A percentile compares a stretch with the other conserved stretches of the same genome.
phyloP scores from a whole-genome alignment of 2,329 filamentous ascomycete species.

The Pseudocercospora eumusae region DNA sequence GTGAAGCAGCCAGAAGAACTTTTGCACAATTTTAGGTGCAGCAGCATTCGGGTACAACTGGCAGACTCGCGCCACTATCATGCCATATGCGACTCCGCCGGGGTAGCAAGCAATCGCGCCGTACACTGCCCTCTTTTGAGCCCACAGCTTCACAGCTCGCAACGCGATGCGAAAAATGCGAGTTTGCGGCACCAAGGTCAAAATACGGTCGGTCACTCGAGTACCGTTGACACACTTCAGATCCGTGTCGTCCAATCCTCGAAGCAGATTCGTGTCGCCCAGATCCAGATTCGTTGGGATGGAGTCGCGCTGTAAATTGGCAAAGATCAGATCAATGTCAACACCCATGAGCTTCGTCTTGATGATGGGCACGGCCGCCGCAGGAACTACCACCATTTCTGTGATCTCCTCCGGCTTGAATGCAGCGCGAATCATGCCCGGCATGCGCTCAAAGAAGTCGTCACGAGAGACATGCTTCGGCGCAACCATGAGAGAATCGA shows the following conservation, averaged over 20 bases:
- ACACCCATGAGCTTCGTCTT: conserved; percentile 90
- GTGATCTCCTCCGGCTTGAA: conserved; percentile 76
- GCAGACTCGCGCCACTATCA: conserved; percentile 93
- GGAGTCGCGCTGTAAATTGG: conserved; percentile 45
- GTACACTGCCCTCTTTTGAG: conserved; percentile 87
- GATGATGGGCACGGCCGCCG: conserved; percentile 95
- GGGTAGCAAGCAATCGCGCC: conserved; percentile 96
- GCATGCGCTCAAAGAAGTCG: conserved; percentile 90
- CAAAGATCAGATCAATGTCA: conserved; percentile 84
- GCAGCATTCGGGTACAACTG: conserved; percentile 94
- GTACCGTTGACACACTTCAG: conserved; percentile 91
- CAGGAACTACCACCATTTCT: conserved; percentile 80
- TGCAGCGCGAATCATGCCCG: conserved; percentile 74
- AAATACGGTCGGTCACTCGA: conserved; percentile 88
- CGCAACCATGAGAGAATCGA: conserved; percentile 90
- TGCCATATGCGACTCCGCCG: conserved; percentile 95
- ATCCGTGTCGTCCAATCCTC: conserved; percentile 82
- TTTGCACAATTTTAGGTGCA: conserved; percentile 82
- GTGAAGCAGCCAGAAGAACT: conserved; percentile 91
- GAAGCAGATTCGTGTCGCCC: conserved; percentile 79
- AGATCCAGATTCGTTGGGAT: conserved; percentile 65
- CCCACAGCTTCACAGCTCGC: conserved; percentile 94
- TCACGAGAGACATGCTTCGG: conserved; percentile 85
- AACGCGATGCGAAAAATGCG: conserved; percentile 87
- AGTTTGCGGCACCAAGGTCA: conserved; percentile 82